A percentile compares a stretch with the other conserved stretches of the same genome.
These are phyloP conservation scores for Acanthamoeba culbertsoni DNA, from an alignment of 208 protist species.

Conservation along the genomic window DNA sequence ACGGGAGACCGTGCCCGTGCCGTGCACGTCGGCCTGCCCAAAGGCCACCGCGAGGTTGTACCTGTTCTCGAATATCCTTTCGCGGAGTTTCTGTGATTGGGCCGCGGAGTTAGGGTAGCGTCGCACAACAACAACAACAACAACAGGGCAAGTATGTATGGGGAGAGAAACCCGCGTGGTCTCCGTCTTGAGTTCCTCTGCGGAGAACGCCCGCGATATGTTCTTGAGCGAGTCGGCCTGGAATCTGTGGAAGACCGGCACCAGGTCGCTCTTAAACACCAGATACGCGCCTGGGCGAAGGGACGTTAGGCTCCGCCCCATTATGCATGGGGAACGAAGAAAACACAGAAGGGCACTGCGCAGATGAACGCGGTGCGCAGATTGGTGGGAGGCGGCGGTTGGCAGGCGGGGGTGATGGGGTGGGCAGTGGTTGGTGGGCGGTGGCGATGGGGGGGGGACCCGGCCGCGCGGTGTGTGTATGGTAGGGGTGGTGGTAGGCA, in stretches of 20 bases:
- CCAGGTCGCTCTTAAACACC: neutral
- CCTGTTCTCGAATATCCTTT: constrained; percentile 48
- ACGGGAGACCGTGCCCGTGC: neutral
- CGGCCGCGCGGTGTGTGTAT: neutral
- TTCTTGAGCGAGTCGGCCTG: constrained; percentile 6
- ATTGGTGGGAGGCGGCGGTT: no score
- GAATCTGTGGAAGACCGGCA: constrained; percentile 33
- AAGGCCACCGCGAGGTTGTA: constrained; percentile 21
- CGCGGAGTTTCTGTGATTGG: constrained; percentile 45
- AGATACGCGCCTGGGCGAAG: neutral
- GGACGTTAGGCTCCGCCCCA: no score
- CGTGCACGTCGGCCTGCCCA: neutral
- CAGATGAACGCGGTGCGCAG: no score
- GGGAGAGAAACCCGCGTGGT: neutral
- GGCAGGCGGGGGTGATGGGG: no score
- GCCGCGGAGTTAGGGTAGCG: no score
- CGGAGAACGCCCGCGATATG: constrained; percentile 17
- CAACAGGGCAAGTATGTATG: neutral
- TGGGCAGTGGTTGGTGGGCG: neutral
- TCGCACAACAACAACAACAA: no score
- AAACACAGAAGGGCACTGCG: no score
- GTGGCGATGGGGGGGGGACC: no score
- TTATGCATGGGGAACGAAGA: neutral
- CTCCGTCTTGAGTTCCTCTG: neutral
- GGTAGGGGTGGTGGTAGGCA: neutral